Evolutionary conservation across 148 eudicot genomes (phyloP).

Genomic region (Chenopodium album): DNA sequence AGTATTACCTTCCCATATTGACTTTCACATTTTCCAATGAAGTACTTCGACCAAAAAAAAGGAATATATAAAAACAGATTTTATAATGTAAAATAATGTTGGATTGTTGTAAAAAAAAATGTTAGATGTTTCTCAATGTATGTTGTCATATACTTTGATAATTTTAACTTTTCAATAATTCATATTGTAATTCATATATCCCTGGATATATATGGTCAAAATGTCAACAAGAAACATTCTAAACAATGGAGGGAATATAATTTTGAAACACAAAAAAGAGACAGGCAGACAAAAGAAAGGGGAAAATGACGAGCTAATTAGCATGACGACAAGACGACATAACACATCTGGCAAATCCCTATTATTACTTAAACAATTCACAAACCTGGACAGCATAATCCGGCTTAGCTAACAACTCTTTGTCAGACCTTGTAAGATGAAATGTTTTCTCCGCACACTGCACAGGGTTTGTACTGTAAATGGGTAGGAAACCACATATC

Average conservation of each 20-base stretch:
- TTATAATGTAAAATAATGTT: no score
- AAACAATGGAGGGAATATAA: neutral
- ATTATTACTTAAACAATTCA: conserved; percentile 1
- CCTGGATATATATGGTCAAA: no score
- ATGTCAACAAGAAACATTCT: no score
- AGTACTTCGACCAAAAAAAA: no score
- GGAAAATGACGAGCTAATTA: neutral
- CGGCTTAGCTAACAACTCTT: conserved; percentile 46
- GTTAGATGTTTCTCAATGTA: no score
- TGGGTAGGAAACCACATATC: neutral
- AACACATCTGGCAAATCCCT: neutral
- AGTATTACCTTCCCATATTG: no score
- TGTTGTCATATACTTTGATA: no score
- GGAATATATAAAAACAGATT: no score
- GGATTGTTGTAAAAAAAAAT: no score
- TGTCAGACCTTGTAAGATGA: conserved; percentile 60
- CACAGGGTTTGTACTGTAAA: conserved; percentile 48
- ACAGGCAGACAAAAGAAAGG: neutral
- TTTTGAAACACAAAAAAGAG: neutral
- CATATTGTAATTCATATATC: no score
- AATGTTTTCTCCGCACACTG: conserved; percentile 62
- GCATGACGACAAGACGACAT: neutral
- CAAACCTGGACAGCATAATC: conserved; percentile 72
- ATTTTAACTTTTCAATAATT: no score
- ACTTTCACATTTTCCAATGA: no score